Conservation (phyloP, 345 rosid species). For the Lagerstroemia speciosa region DNA sequence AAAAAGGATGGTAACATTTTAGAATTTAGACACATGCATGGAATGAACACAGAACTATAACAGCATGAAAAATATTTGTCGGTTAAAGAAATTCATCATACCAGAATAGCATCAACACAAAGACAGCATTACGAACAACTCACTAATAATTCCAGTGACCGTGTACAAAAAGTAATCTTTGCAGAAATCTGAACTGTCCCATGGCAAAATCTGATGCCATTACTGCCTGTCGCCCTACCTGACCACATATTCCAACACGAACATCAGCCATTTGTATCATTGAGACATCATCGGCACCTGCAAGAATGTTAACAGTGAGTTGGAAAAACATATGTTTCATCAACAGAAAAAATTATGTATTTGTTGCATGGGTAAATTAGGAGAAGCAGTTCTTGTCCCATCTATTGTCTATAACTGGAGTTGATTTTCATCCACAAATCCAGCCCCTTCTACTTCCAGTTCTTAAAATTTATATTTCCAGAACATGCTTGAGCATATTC, state of each 20-base stretch:
- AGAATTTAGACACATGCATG: not conserved
- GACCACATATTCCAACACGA: constrained; percentile 81
- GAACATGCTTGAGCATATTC: not conserved
- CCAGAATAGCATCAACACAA: constrained; percentile 71
- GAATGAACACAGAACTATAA: not conserved
- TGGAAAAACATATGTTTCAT: not conserved
- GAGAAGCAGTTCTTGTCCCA: not conserved
- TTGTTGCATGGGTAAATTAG: not conserved
- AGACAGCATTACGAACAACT: constrained; percentile 73
- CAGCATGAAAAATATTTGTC: not conserved
- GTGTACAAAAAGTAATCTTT: constrained; percentile 64
- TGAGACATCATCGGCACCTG: constrained; percentile 85
- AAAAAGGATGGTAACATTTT: not conserved
- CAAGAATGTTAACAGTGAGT: constrained; percentile 16
- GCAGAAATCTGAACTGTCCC: constrained; percentile 73
- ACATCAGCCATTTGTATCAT: constrained; percentile 96
- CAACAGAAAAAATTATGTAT: not conserved
- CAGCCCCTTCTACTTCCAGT: not conserved
- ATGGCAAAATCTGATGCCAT: constrained; percentile 87
- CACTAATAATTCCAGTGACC: constrained; percentile 91
- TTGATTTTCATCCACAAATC: not conserved
- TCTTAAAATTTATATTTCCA: not conserved
- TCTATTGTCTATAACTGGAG: not conserved
- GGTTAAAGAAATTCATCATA: constrained; percentile 13
- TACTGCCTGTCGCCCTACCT: constrained; percentile 86